These are phyloP conservation scores for Mrakiaceae sp. DNA, from an alignment of 1,284 basidiomycete genomes.

Conservation along the genomic window DNA sequence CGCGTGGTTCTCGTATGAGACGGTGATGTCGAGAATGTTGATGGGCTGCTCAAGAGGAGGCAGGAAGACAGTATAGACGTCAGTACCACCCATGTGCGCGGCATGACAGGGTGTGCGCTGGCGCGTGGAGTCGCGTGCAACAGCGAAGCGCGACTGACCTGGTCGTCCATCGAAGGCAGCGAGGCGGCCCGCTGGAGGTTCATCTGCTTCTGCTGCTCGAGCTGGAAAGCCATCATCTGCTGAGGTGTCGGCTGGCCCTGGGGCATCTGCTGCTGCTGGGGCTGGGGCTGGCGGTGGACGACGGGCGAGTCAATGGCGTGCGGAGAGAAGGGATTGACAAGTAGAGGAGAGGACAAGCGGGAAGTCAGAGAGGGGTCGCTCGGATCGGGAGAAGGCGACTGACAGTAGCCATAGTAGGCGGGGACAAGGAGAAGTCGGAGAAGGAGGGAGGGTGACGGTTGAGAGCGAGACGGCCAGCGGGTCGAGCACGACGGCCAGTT, in stretches of 20 bases:
- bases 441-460: too few species aligned
- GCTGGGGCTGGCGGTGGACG: too few species aligned
- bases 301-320: too few species aligned
- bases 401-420: too few species aligned
- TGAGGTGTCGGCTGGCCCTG: background rate
- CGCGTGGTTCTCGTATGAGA: background rate
- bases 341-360: too few species aligned
- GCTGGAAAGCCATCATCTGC: conserved; percentile 2
- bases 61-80: background rate
- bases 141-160: conserved; percentile 1
- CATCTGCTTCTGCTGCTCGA: conserved; percentile 7
- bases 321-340: too few species aligned
- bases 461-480: too few species aligned
- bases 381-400: too few species aligned
- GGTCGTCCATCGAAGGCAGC: conserved; percentile 4
- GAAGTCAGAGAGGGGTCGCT: too few species aligned
- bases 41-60: background rate
- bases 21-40: background rate
- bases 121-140: background rate
- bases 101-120: background rate
- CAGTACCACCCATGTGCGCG: background rate
- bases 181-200: conserved; percentile 12
- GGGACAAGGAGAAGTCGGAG: too few species aligned
- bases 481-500: too few species aligned
- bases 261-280: too few species aligned